A percentile compares a stretch with the other conserved stretches of the same genome.
Evolutionary conservation across 2,329 filamentous ascomycete species (phyloP).

Genomic region (Thelonectria discophora): DNA sequence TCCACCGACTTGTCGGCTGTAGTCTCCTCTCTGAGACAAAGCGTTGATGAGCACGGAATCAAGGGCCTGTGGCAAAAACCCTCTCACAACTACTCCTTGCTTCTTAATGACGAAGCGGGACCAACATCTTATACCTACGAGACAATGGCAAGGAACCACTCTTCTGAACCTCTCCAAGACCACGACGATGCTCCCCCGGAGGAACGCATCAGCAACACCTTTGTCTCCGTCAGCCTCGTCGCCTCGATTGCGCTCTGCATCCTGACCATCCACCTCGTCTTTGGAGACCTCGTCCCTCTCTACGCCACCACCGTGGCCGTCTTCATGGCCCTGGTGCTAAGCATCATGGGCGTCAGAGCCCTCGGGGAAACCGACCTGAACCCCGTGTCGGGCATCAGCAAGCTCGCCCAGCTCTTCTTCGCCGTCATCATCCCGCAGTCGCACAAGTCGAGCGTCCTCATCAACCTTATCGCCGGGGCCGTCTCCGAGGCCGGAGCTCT

Average conservation of each 20-base stretch:
- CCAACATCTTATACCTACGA: conserved; percentile 15
- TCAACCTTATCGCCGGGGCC: conserved; percentile 93
- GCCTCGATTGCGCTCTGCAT: conserved; percentile 83
- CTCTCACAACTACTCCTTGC: conserved; percentile 37
- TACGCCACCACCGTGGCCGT: conserved; percentile 81
- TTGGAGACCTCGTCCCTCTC: conserved; percentile 82
- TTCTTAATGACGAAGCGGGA: conserved; percentile 30
- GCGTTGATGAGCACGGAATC: conserved; percentile 32
- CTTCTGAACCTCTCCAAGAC: conserved; percentile 52
- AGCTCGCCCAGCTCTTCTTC: conserved; percentile 95
- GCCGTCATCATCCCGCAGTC: conserved; percentile 85
- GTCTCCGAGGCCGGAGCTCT: conserved; percentile 73
- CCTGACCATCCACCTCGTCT: conserved; percentile 81
- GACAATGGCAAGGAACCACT: conserved; percentile 16
- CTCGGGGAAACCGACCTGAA: conserved; percentile 90
- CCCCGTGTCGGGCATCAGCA: conserved; percentile 95
- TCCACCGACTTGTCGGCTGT: conserved; percentile 19
- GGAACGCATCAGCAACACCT: conserved; percentile 78
- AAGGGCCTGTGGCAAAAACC: conserved; percentile 31
- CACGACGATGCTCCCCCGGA: conserved; percentile 84
- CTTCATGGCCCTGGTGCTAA: conserved; percentile 80
- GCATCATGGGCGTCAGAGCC: conserved; percentile 77
- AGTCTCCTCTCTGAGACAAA: conserved; percentile 8
- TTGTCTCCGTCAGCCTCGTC: conserved; percentile 78
- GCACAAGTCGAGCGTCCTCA: conserved; percentile 86